phyloP scores from a whole-genome alignment of 345 rosid species.

The Aquilaria malaccensis region DNA sequence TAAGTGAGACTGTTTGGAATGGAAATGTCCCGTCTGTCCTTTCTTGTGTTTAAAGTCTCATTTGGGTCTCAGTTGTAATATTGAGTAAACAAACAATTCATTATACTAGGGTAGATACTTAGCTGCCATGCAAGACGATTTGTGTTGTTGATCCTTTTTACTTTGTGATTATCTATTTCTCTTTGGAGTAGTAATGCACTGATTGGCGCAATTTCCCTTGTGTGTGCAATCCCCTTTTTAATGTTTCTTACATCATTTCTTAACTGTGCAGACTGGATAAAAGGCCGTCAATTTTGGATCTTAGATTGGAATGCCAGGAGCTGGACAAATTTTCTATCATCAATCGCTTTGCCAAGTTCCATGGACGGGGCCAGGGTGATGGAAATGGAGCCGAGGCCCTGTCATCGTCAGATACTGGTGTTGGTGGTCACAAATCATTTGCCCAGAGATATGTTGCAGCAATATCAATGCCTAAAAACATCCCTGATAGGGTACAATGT shows the following conservation, averaged over 20 bases:
- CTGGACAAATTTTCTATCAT: slow-evolving; percentile 72
- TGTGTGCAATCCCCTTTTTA: background rate
- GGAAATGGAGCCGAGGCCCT: slow-evolving; percentile 39
- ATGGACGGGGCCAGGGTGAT: slow-evolving; percentile 54
- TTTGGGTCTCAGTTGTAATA: too few species aligned
- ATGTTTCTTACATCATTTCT: slow-evolving; percentile 7
- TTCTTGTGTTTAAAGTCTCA: too few species aligned
- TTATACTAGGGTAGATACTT: too few species aligned
- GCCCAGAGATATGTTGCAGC: slow-evolving; percentile 88
- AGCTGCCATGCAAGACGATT: too few species aligned
- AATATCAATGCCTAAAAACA: slow-evolving; percentile 70
- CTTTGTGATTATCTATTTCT: background rate
- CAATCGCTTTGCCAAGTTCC: slow-evolving; percentile 90
- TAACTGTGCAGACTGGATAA: slow-evolving; percentile 59
- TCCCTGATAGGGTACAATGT: slow-evolving; percentile 91
- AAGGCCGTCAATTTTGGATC: slow-evolving; percentile 50
- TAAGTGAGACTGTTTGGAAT: too few species aligned
- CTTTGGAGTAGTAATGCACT: background rate
- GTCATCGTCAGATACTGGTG: slow-evolving; percentile 31
- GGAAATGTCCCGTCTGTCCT: too few species aligned
- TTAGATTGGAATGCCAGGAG: slow-evolving; percentile 79
- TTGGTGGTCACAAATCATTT: slow-evolving; percentile 35
- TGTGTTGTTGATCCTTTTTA: background rate
- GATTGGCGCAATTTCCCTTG: too few species aligned
- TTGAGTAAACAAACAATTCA: too few species aligned